Percentiles rank a stretch among this genome's conserved stretches.
These are phyloP conservation scores for Heliocybe sulcata DNA, from an alignment of 1,284 basidiomycete species.

Conservation along the genomic window DNA sequence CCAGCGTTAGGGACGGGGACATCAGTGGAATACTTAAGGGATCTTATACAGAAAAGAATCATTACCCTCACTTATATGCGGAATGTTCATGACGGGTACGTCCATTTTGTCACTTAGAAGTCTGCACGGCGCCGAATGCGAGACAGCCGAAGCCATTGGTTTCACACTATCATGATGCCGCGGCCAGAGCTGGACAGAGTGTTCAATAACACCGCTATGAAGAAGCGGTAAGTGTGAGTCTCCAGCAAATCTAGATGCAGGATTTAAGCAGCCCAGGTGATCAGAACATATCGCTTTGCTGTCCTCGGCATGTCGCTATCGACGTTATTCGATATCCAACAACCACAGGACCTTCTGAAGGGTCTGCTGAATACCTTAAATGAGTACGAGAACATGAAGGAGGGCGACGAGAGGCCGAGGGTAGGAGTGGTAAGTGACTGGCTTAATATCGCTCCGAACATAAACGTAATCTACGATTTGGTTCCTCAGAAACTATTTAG, in stretches of 20 bases:
- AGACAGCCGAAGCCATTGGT: conserved; percentile 74
- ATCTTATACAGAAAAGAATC: conserved; percentile 76
- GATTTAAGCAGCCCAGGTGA: conserved; percentile 1
- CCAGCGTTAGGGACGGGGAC: conserved; percentile 1
- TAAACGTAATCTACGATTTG: conserved; percentile 3
- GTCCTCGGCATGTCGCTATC: conserved; percentile 82
- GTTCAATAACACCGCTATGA: conserved; percentile 71
- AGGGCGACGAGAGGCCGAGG: conserved; percentile 78
- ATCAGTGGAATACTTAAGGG: conserved; percentile 64
- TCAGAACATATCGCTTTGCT: conserved; percentile 71
- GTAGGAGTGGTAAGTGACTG: conserved; percentile 49
- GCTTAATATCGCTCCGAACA: conserved; percentile 1
- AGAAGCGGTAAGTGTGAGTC: conserved; percentile 51
- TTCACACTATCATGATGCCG: conserved; percentile 79
- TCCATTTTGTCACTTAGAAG: conserved; percentile 5
- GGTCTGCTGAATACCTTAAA: conserved; percentile 62
- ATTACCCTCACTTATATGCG: conserved; percentile 79
- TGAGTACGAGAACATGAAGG: conserved; percentile 75
- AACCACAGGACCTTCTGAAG: conserved; percentile 70
- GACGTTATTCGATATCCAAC: conserved; percentile 70
- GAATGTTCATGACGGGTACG: conserved; percentile 75
- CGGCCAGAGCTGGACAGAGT: conserved; percentile 63
- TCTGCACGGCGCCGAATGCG: conserved; percentile 6
- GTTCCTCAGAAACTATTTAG: conserved; percentile 48
- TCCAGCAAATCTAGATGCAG: background rate